phyloP scores from a whole-genome alignment of 495 filamentous ascomycete species.

The Rhizodiscina lignyota region DNA sequence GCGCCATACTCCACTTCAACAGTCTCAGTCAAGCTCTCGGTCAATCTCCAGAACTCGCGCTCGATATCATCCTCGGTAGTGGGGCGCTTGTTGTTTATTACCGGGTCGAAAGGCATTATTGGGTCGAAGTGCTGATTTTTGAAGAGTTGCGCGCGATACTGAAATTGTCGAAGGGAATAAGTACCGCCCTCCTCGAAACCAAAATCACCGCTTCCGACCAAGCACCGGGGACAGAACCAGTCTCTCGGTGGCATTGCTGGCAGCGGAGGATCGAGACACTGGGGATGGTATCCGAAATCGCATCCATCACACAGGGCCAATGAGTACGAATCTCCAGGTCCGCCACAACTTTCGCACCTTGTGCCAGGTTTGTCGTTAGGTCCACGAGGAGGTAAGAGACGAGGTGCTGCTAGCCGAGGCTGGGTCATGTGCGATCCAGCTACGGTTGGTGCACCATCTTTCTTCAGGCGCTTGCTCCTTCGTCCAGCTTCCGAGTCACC shows the following conservation, averaged over 20 bases:
- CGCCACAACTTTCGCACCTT: conserved; percentile 69
- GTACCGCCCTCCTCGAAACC: conserved; percentile 95
- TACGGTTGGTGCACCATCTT: conserved; percentile 79
- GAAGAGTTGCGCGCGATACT: conserved; percentile 89
- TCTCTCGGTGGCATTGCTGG: conserved; percentile 65
- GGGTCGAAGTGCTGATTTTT: conserved; percentile 84
- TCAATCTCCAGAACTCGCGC: conserved; percentile 89
- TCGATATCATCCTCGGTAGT: conserved; percentile 95
- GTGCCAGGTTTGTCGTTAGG: conserved; percentile 49
- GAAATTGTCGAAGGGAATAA: conserved; percentile 91
- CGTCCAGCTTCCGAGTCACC: conserved; percentile 60
- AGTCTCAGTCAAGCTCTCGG: conserved; percentile 82
- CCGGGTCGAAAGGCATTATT: conserved; percentile 79
- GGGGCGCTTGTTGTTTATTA: conserved; percentile 57
- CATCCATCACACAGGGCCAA: conserved; percentile 87
- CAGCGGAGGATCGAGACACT: conserved; percentile 79
- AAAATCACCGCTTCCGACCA: conserved; percentile 93
- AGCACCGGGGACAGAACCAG: conserved; percentile 91
- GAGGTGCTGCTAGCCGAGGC: conserved; percentile 64
- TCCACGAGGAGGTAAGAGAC: conserved; percentile 40
- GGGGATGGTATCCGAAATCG: conserved; percentile 73
- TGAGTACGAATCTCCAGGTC: conserved; percentile 49
- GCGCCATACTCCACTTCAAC: conserved; percentile 97
- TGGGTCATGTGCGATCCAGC: conserved; percentile 95
- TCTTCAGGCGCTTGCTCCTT: conserved; percentile 84